Evolutionary conservation across 2,329 filamentous ascomycete species (phyloP).

Genomic region (Geoglossum cookeanum): DNA sequence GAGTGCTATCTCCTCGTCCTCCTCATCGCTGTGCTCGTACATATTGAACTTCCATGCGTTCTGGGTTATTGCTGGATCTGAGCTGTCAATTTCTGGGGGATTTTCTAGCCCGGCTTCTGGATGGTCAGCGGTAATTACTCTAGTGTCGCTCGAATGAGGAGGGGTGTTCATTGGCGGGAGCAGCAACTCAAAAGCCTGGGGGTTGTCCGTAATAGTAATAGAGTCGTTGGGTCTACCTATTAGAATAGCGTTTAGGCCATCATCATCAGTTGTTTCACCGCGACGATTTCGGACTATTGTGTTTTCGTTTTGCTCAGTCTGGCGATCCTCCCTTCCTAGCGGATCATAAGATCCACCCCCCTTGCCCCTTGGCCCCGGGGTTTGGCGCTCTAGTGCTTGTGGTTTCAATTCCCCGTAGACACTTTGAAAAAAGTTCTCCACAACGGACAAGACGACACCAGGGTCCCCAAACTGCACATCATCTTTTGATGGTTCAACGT

Average conservation of each 20-base stretch:
- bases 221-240: neutral
- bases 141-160: neutral
- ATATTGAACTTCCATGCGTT: conserved; percentile 2
- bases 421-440: conserved; percentile 25
- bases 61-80: neutral
- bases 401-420: conserved; percentile 1
- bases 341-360: conserved; percentile 9
- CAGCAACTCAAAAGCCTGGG: neutral
- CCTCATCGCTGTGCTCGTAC: conserved; percentile 9
- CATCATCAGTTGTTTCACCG: neutral
- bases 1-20: conserved; percentile 14
- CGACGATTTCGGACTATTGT: neutral
- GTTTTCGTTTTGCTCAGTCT: neutral
- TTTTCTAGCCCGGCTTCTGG: neutral
- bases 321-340: conserved; percentile 5
- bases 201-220: neutral
- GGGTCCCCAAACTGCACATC: conserved; percentile 49
- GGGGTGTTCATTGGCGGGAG: neutral
- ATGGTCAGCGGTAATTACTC: neutral
- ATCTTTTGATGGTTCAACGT: conserved; percentile 53
- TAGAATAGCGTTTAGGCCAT: neutral
- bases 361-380: neutral
- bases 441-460: conserved; percentile 22
- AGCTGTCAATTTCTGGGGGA: neutral
- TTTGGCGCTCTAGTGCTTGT: neutral